Percentiles rank a stretch among this genome's conserved stretches.
Evolutionary conservation across 805 yeast genomes (phyloP).

Genomic region (Candida verbasci): DNA sequence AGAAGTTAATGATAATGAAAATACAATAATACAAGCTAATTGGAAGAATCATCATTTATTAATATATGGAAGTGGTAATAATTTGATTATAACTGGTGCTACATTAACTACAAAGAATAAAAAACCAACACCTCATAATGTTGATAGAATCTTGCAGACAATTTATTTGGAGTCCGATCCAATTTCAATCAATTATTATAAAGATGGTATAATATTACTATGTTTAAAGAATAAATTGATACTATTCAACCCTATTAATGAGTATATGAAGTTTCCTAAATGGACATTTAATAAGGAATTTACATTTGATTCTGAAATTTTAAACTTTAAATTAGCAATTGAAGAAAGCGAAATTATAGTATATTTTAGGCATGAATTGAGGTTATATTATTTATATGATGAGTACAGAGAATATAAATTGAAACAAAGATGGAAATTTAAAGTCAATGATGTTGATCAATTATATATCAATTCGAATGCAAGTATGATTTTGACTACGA

Average conservation of each 20-base stretch:
- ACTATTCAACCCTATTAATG: slow-evolving; percentile 55
- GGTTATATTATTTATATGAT: slow-evolving; percentile 49
- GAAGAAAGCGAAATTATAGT: slow-evolving; percentile 51
- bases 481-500: slow-evolving; percentile 55
- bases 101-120: slow-evolving; percentile 11
- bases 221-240: slow-evolving; percentile 41
- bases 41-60: slow-evolving; percentile 67
- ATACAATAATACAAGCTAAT: slow-evolving; percentile 51
- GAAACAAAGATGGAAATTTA: slow-evolving; percentile 41
- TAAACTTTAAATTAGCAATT: slow-evolving; percentile 52
- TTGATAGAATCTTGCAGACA: slow-evolving; percentile 59
- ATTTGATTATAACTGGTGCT: slow-evolving; percentile 49
- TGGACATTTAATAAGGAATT: slow-evolving; percentile 40
- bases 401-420: slow-evolving; percentile 40
- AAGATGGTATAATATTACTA: slow-evolving; percentile 57
- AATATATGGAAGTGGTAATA: slow-evolving; percentile 85
- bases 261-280: slow-evolving; percentile 37
- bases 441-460: slow-evolving; percentile 54
- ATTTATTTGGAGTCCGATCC: slow-evolving; percentile 68
- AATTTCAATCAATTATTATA: slow-evolving; percentile 58
- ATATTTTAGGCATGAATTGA: slow-evolving; percentile 50
- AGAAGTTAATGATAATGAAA: slow-evolving; percentile 59
- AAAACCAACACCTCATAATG: slow-evolving; percentile 4
- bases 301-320: slow-evolving; percentile 21
- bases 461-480: slow-evolving; percentile 66